Evolutionary conservation across 805 yeast genomes (phyloP), one percentile per base, ranked within the genome.

Genomic region (Millerozyma miso): DNA sequence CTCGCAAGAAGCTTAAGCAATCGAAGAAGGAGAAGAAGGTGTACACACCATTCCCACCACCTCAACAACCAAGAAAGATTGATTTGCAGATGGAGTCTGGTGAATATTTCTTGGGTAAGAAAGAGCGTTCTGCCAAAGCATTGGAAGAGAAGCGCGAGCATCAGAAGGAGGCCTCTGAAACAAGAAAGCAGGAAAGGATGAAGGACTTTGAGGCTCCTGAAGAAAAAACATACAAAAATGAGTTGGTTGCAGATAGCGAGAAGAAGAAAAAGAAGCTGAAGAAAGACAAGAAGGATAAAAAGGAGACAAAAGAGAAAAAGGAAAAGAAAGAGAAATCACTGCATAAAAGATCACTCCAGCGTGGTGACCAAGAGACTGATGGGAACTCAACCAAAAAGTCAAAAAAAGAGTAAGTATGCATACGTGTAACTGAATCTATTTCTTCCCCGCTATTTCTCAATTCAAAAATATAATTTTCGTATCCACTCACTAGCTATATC

Each of bases 31-130:
- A 77, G 65, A 75, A 76, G 76, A 90, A 84, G 67, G 83, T 80
- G 3, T 91, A 91, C 79, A 93, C 99, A 29, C 98, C 99, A 60
- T 93, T 93, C 89, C 99, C 99, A 71, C 98, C 99, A 55, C 86
- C 88, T 40, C 99, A 88, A 69, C 79, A 81, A 52, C 99, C 98
- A 59, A 85, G 98, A 74, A 90, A 93, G 86, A 75, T 93, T 66
- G 99, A 93, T 79, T 72, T 90, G 62, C 95, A 89, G 71, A 89
- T 93, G 66, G 99, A 93, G 67, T 83, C 95, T 73, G 99, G 99
- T 79, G 99, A 93, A 66, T 93, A 88, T 69, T 93, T 93, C 80
- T 74, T 93, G 69, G 86, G 88, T 47, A 85, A 88, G 71, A 79
- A 73, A 56, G 96, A 90, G 57, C 88, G 88, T 73, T 83, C 79